A percentile compares a stretch with the other conserved stretches of the same genome.
phyloP scores from a whole-genome alignment of 139 green algal genomes.

The Nannochloris sp. region DNA sequence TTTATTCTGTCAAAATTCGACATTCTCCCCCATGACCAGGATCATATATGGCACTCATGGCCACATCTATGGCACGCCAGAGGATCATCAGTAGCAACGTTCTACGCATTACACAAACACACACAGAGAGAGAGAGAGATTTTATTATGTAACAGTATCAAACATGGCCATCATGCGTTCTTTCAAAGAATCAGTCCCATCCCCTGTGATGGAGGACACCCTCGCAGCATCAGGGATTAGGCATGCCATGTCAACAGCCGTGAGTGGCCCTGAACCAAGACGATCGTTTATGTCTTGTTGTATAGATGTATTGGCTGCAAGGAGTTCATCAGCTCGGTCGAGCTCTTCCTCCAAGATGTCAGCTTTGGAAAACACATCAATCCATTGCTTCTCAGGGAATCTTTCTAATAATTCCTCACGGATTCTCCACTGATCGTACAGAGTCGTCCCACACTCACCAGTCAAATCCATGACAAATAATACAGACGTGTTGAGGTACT shows the following conservation, averaged over 20 bases:
- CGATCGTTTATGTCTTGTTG: not conserved
- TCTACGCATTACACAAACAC: too few relatives aligned
- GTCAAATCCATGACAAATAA: slow-evolving; percentile 90
- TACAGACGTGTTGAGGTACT: slow-evolving; percentile 73
- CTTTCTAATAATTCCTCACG: slow-evolving; percentile 44
- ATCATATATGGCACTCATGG: too few relatives aligned
- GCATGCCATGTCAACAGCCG: slow-evolving; percentile 25
- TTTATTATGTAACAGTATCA: not conserved
- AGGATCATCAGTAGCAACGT: too few relatives aligned
- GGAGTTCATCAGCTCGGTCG: slow-evolving; percentile 2
- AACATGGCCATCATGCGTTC: slow-evolving; percentile 43
- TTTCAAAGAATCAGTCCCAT: slow-evolving; percentile 57
- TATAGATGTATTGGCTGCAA: not conserved
- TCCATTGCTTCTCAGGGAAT: slow-evolving; percentile 74
- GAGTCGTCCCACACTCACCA: slow-evolving; percentile 77
- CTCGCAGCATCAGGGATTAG: slow-evolving; percentile 40
- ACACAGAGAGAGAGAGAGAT: too few relatives aligned
- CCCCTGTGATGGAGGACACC: slow-evolving; percentile 58
- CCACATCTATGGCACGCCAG: too few relatives aligned
- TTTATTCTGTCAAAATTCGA: too few relatives aligned
- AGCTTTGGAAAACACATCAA: slow-evolving; percentile 90
- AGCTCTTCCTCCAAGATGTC: slow-evolving; percentile 67
- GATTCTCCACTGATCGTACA: slow-evolving; percentile 67
- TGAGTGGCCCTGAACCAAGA: not conserved
- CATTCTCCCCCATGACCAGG: too few relatives aligned